Percentiles rank a stretch among this genome's conserved stretches.
Conservation (phyloP, 2,329 filamentous ascomycete species). For the Beauveria pseudobassiana region DNA sequence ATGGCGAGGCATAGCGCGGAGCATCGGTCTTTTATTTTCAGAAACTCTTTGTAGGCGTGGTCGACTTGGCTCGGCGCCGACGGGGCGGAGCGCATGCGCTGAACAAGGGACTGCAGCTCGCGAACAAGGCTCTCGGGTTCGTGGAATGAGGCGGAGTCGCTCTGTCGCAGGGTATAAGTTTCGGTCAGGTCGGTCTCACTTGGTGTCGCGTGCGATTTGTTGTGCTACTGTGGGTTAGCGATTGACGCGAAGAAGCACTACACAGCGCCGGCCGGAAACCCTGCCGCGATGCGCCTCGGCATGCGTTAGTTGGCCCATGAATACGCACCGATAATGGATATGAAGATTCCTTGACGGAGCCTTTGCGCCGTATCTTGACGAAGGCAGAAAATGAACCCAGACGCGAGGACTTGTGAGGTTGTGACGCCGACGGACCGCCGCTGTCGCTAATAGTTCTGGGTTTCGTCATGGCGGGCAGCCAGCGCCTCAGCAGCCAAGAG, state of each 20-base stretch:
- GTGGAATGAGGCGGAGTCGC: slow-evolving; percentile 19
- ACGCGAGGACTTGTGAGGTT: background rate
- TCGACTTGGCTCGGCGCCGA: slow-evolving; percentile 32
- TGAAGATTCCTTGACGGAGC: background rate
- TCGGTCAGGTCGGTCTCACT: slow-evolving; percentile 7
- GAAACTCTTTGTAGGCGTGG: slow-evolving; percentile 36
- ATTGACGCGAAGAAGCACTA: slow-evolving; percentile 5
- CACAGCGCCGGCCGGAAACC: background rate
- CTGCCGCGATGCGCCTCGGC: background rate
- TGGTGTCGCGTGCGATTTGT: background rate
- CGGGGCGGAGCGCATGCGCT: slow-evolving; percentile 28
- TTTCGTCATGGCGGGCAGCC: background rate
- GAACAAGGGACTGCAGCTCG: slow-evolving; percentile 28
- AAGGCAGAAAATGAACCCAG: slow-evolving; percentile 4
- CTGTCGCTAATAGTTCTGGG: slow-evolving; percentile 9
- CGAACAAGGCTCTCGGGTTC: slow-evolving; percentile 28
- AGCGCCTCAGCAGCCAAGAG: background rate
- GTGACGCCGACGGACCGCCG: background rate
- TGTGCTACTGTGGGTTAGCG: slow-evolving; percentile 13
- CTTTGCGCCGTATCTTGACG: slow-evolving; percentile 5
- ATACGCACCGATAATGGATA: background rate
- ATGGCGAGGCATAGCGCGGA: slow-evolving; percentile 32
- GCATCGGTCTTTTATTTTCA: slow-evolving; percentile 33
- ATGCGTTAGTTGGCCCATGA: no score
- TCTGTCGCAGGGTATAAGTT: slow-evolving; percentile 11